These are phyloP conservation scores for Akanthomyces dipterigenus DNA, from an alignment of 2,329 filamentous ascomycete genomes.

Conservation along the genomic window DNA sequence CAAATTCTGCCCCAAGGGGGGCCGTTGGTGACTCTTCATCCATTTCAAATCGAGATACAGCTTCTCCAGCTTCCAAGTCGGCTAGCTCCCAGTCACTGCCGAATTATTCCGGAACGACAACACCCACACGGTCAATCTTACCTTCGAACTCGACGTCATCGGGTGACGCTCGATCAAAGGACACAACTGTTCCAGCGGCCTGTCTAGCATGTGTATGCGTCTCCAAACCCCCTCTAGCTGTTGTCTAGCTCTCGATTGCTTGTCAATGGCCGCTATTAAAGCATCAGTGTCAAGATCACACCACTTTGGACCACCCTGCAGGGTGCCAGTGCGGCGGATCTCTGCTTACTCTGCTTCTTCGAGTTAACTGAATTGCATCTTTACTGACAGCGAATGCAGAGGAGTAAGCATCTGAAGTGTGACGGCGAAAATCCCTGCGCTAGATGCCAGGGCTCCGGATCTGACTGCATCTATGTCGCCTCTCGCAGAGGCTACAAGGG, in stretches of 20 bases:
- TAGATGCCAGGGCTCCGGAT: constrained; percentile 53
- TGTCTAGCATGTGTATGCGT: constrained; percentile 49
- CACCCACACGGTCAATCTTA: constrained; percentile 7
- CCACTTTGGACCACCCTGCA: neutral
- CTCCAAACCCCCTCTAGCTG: neutral
- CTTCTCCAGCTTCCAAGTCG: neutral
- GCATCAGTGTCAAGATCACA: constrained; percentile 13
- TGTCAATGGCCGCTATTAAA: neutral
- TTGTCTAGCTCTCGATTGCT: neutral
- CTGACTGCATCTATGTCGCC: constrained; percentile 64
- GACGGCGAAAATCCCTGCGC: constrained; percentile 64
- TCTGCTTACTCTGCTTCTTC: neutral
- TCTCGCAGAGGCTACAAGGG: constrained; percentile 72
- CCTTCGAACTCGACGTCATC: constrained; percentile 20
- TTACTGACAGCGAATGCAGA: constrained; percentile 28
- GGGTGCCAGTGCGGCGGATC: neutral
- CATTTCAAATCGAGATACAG: neutral
- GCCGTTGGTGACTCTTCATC: neutral
- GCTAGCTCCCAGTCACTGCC: neutral
- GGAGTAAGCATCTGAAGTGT: constrained; percentile 67
- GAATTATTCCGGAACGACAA: neutral
- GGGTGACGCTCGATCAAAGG: constrained; percentile 17
- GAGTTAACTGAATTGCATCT: neutral
- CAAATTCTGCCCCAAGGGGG: constrained; percentile 1
- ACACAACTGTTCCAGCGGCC: constrained; percentile 40